A percentile compares a stretch with the other conserved stretches of the same genome.
phyloP scores from a whole-genome alignment of 257 asterid species.

The Leonotis leonurus region DNA sequence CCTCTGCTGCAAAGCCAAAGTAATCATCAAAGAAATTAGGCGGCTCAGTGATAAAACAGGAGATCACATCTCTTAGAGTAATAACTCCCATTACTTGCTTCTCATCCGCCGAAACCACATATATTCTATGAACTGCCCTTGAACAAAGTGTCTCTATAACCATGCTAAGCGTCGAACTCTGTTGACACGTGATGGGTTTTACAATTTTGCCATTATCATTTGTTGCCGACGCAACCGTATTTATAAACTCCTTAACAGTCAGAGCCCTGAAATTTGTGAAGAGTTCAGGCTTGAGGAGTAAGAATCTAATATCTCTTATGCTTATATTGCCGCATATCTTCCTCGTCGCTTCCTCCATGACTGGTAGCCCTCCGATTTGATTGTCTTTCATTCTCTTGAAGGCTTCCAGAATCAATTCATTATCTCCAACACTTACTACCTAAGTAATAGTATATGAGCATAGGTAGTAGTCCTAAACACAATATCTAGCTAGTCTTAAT shows the following conservation, averaged over 20 bases:
- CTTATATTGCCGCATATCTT: constrained; percentile 72
- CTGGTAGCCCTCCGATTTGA: constrained; percentile 78
- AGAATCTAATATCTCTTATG: constrained; percentile 79
- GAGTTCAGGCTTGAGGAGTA: constrained; percentile 74
- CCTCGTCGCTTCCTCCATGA: constrained; percentile 45
- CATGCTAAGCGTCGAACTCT: too few species aligned
- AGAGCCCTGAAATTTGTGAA: constrained; percentile 65
- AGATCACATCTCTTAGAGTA: too few species aligned
- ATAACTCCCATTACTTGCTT: too few species aligned
- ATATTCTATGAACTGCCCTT: too few species aligned
- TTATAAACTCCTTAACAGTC: too few species aligned
- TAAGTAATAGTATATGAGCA: too few species aligned
- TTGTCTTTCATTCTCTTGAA: constrained; percentile 84
- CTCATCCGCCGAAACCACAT: background rate
- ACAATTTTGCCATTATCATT: background rate
- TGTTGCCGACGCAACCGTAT: too few species aligned
- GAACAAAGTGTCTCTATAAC: too few species aligned
- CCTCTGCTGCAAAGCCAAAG: too few species aligned
- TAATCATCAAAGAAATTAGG: too few species aligned
- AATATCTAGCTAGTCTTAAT: background rate
- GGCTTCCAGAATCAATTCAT: constrained; percentile 68
- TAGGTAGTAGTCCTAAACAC: too few species aligned
- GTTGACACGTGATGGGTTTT: background rate
- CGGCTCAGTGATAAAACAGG: too few species aligned
- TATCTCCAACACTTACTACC: constrained; percentile 53